Base-by-base conservation (phyloP, 73 alveolate species). In the Diophrys sp. region DNA sequence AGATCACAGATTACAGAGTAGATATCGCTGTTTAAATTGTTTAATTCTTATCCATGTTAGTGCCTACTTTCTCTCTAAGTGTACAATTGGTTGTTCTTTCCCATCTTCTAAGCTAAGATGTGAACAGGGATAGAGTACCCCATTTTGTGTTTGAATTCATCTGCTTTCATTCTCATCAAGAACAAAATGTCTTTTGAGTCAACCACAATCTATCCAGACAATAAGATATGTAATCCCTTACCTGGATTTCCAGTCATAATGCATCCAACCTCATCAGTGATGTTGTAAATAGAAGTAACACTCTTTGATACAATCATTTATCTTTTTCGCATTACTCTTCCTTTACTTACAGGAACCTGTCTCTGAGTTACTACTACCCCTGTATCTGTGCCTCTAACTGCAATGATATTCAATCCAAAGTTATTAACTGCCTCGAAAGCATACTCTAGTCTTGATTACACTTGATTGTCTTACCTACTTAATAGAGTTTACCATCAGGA, bases 341-440 rank as follows among this genome's bases (percentile, higher is more conserved):
- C 29, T 2, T 62, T 2, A n/a, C 54, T 28, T 68, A 68, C 75
- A 34, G 97, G 98, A 66, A 94, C 96, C 81, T 93, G 90, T 85
- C 83, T 93, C 80, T 88, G 92, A 31, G 93, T 88, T 75, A 89
- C 83, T 29, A 93, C 96, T 28, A 93, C 93, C 29, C 94, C 99
- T 31, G 95, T 78, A 80, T 94, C 98, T 31, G 76, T 89, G 1
- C 99, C 99, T 78, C 97, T 82, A 30, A 96, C 98, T 56, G 98
- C 99, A 68, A 96, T 82, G 0, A 98, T 84, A 11, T 98, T 96
- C 67, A 89, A 76, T 14, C 99, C 99, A 57, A 92, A 90, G 74
- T 82, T 84, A 80, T 92, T 87, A 25, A 94, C 98, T n/a, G 99
- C 99, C 81, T 91, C 94, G 79, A 89, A 94, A n/a, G 99, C 96